Evolutionary conservation across 2,329 filamentous ascomycete genomes (phyloP).

Genomic region (Aspergillus neoniger): DNA sequence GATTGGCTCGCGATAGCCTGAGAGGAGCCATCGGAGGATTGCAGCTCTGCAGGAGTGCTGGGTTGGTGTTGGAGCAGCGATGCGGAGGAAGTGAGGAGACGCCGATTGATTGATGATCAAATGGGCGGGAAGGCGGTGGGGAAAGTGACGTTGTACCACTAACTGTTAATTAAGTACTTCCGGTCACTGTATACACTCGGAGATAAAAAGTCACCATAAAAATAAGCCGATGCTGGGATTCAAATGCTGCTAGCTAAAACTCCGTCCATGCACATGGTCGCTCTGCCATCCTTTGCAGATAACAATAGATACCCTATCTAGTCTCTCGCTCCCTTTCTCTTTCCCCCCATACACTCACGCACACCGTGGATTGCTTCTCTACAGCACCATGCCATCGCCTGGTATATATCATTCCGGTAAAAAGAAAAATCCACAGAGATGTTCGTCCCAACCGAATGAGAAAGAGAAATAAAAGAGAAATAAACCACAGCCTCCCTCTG

Average conservation of each 20-base stretch:
- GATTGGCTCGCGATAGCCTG: slow-evolving; percentile 39
- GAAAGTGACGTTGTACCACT: neutral
- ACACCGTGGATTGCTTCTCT: neutral
- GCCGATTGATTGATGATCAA: too few species aligned
- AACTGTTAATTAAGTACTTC: too few species aligned
- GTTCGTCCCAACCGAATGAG: too few species aligned
- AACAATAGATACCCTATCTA: neutral
- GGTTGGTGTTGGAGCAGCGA: neutral
- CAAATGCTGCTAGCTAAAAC: neutral
- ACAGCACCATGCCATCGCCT: neutral
- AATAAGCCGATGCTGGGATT: neutral
- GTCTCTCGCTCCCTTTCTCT: neutral
- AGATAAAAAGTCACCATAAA: neutral
- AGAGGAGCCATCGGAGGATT: slow-evolving; percentile 35
- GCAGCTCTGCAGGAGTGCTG: slow-evolving; percentile 10
- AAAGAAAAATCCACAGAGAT: too few species aligned
- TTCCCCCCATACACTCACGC: too few species aligned
- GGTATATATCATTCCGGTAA: too few species aligned
- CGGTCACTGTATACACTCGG: neutral
- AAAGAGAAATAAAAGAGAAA: too few species aligned
- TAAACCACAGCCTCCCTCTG: too few species aligned
- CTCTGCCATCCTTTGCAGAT: neutral
- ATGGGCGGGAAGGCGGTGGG: neutral
- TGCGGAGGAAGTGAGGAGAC: slow-evolving; percentile 1
- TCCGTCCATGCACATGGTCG: neutral